Evolutionary conservation across 768 basidiomycete genomes (phyloP), one percentile per base, ranked within the genome.

Genomic region (Termitomyces sp.): DNA sequence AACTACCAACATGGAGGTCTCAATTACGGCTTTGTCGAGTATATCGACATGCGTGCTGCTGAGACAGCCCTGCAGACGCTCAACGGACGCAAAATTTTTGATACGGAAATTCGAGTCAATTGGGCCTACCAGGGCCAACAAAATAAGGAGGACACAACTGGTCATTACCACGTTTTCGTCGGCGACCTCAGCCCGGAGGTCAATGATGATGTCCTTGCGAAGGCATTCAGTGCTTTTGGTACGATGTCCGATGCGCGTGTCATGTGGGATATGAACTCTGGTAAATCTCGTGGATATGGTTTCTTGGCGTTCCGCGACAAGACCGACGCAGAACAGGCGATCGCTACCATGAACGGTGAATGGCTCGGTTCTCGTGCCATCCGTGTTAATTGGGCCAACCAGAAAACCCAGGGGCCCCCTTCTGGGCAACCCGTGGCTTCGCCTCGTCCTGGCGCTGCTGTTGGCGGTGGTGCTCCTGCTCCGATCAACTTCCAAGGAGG

Each of bases 231-330:
- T 65, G 96, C 96, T 39, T 99, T 99, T 70, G 95, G 94, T 32
- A 90, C 89, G 59, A 81, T 99, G 75, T 95, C 93, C 51, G 97
- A 99, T 72, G 96, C 96, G 49, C 85, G 97, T 34, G 97, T 98
- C 59, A 98, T 98, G 96, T 98, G 96, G 96, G 97, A 99, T 71
- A 98, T 98, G 94, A 97, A 95, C 75, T 96, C 95, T 52, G 97
- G 97, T 59, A 98, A 98, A 77, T 93, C 89, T 67, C 89, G 96
- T 66, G 96, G 96, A 41, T 98, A 98, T 68, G 95, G 96, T 50
- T 98, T 98, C 82, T 83, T 98, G 61, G 95, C 96, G 3, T 98
- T 98, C 83, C 84, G 96, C 66, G 97, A 99, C 79, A 95, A 96
- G 76, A 93, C 96, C 52, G 97, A 99, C 66, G 97, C 97, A 32